Evolutionary conservation across 129 eudicot genomes (phyloP).

Genomic region (Lactuca sativa): DNA sequence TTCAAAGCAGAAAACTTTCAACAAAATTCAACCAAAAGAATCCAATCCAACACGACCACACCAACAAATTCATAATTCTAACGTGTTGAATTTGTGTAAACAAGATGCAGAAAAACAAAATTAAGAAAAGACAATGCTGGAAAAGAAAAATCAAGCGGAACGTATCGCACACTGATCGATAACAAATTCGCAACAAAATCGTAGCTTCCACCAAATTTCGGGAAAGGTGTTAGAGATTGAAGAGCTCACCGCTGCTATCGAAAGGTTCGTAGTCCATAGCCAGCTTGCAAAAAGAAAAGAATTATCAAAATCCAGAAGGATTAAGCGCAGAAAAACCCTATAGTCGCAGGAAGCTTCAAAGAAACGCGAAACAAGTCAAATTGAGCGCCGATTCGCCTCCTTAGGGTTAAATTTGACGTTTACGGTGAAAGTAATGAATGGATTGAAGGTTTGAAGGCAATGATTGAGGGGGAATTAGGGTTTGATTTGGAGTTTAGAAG

Average conservation of each 20-base stretch:
- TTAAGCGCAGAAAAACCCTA: constrained; percentile 24
- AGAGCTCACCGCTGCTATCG: constrained; percentile 82
- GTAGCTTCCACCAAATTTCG: constrained; percentile 1
- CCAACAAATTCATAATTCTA: constrained; percentile 9
- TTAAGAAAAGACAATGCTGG: constrained; percentile 25
- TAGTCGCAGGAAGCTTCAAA: constrained; percentile 2
- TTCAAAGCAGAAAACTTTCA: background rate
- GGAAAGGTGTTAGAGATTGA: background rate
- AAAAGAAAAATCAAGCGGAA: background rate
- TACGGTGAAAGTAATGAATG: background rate
- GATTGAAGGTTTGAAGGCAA: constrained; percentile 17
- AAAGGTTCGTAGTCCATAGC: constrained; percentile 79
- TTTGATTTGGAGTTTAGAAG: constrained; percentile 35
- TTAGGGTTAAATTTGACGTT: constrained; percentile 11
- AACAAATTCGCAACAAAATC: constrained; percentile 12
- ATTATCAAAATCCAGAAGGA: constrained; percentile 17
- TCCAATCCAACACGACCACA: constrained; percentile 9
- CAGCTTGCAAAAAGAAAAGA: constrained; percentile 37
- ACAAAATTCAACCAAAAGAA: background rate
- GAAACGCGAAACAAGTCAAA: background rate
- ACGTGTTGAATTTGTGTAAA: constrained; percentile 6
- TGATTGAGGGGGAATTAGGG: constrained; percentile 29
- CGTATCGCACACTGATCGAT: constrained; percentile 12
- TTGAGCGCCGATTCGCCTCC: background rate
- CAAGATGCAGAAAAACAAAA: background rate